Evolutionary conservation across 176 grass and related monocot species (phyloP), one percentile per base, ranked within the genome.

Genomic region (Oryza nivara): DNA sequence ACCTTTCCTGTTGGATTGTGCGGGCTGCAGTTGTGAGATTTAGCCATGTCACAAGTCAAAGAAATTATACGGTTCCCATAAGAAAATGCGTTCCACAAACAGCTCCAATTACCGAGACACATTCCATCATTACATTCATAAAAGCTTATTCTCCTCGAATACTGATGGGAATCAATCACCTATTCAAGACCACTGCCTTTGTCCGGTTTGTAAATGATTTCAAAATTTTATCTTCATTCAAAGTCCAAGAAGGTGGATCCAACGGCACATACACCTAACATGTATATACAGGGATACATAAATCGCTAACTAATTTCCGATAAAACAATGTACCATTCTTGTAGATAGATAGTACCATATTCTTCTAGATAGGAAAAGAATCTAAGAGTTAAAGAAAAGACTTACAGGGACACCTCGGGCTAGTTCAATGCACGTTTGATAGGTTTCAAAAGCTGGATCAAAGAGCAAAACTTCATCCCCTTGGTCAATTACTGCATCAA

Each of bases 1-100:
- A 95, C 90, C 60, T 97, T 97, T 76, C 95, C 95, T 41, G 95
- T 95, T 65, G 95, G 92, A 88, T 98, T 98, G 49, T 98, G 95
- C 32, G 95, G 95, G 78, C 95, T 95, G 92, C 72, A 71, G 51
- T 26, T n/a, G 12, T 74, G 13, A 56, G 45, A 88, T 85, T 85
- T 86, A 80, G 47, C 68, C 38, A 23, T 69, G 73, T 46, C 16
- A 79, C n/a, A 56, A 84, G 34, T 64, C 16, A 41, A 76, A 77
- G 67, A 20, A 35, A 6, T 49, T 19, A 16, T 56, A 6, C 22
- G 41, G 76, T 3, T 65, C 41, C 40, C 15, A 56, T 60, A 64
- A 7, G 77, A 17, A 52, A 41, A 17, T 25, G 45, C 26, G 35
- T 20, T 38, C 14, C 64, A 36, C 17, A 84, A 40, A 63, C 49